Evolutionary conservation across 768 basidiomycete genomes (phyloP), one percentile per base, ranked within the genome.

Genomic region (Roridomyces roridus): DNA sequence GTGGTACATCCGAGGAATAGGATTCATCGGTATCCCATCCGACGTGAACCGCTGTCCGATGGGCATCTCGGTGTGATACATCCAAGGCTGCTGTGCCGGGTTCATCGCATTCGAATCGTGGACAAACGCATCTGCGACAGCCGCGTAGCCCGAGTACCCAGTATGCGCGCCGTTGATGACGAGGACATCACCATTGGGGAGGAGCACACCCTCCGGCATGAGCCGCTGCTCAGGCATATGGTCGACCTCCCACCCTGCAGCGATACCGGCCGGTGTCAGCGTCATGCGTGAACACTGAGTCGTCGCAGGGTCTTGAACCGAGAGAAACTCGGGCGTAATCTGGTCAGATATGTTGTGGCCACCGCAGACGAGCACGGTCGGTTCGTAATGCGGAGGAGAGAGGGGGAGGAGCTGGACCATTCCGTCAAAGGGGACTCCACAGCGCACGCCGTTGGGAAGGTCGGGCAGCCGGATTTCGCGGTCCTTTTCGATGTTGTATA

Each of bases 391-490:
- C 51, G 74, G 75, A 12, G 74, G 74, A 2, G 70, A 71, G 10
- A 85, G 69, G 5, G 84, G 84, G 15, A 85, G 76, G 31, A 85
- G 76, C 20, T 83, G 56, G 8, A 70, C 83, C 11, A 80, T 80
- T 17, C 82, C 83, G 14, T 83, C 76, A 79, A 84, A 81, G 0
- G 83, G 83, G 60, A 85, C 85, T 1, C 84, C 84, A 42, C 85
- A 76, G 20, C 83, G 84, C 9, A 83, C 79, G 40, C 77, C 82
- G 48, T 85, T 83, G 14, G 84, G 84, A 57, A 84, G 72, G 25
- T 54, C 68, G 10, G 84, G 83, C 12, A 83, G 76, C n/a, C 74
- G 71, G 7, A 67, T 73, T 65, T 85, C 84, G 6, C 63, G 71
- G 59, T 83, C 77, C 15, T 65, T 59, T 57, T 75, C 34, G 34